Evolutionary conservation across 768 basidiomycete species (phyloP).

Genomic region (Naganishia kalamii): DNA sequence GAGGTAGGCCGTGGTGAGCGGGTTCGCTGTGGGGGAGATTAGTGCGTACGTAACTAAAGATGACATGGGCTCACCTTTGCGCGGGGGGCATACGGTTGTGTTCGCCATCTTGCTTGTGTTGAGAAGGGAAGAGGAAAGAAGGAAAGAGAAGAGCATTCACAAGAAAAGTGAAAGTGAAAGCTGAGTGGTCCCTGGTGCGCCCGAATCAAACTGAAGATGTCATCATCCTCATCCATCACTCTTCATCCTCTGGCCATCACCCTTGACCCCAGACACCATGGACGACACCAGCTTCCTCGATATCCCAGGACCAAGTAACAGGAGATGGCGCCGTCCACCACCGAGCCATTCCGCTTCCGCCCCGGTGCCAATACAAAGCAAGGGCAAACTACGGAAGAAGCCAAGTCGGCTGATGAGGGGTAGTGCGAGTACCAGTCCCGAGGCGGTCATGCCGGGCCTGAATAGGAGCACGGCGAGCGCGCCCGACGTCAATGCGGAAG

Average conservation of each 20-base stretch:
- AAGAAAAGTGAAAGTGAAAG: neutral
- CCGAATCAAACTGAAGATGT: neutral
- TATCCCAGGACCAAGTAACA: neutral
- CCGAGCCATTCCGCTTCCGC: neutral
- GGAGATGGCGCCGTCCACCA: neutral
- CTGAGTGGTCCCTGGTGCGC: neutral
- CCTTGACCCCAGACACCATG: neutral
- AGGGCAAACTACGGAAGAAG: neutral
- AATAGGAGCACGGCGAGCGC: no score
- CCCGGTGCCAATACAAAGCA: neutral
- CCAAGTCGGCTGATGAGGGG: neutral
- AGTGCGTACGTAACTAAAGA: neutral
- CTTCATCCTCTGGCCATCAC: neutral
- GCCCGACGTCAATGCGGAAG: no score
- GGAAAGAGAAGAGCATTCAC: neutral
- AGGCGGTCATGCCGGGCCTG: no score
- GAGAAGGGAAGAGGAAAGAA: neutral
- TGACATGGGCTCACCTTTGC: neutral
- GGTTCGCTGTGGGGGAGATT: neutral
- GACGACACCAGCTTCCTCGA: neutral
- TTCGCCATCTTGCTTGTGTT: neutral
- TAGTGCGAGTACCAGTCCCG: no score
- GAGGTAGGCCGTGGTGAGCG: conserved; percentile 55
- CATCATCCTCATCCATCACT: neutral
- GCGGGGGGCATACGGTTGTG: neutral